phyloP scores from a whole-genome alignment of 2,329 filamentous ascomycete genomes.

The Trichoderma semiorbis region DNA sequence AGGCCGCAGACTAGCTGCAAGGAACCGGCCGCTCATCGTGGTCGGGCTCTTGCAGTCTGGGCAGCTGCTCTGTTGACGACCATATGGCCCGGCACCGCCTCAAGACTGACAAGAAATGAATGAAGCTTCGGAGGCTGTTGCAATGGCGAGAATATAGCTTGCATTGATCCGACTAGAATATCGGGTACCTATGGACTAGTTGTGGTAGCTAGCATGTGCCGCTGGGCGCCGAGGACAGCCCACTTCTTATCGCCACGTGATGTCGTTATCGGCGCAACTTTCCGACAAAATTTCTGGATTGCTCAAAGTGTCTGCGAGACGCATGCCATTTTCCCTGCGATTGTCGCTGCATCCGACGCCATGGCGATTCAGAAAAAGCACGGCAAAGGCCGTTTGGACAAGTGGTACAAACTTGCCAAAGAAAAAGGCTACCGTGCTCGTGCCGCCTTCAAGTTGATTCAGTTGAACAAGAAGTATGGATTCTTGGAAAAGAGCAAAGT shows the following conservation, averaged over 20 bases:
- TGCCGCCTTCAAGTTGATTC: constrained; percentile 96
- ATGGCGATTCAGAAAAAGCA: constrained; percentile 99
- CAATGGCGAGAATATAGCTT: not conserved
- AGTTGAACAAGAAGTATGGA: constrained; percentile 98
- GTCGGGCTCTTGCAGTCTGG: constrained; percentile 17
- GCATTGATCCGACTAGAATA: not conserved
- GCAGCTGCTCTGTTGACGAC: constrained; percentile 15
- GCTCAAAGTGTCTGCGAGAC: constrained; percentile 6
- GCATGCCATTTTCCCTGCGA: not conserved
- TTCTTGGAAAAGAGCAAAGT: constrained; percentile 97
- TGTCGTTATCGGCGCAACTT: constrained; percentile 26
- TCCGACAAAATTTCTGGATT: constrained; percentile 35
- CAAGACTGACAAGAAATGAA: not conserved
- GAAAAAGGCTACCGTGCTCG: constrained; percentile 95
- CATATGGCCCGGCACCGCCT: constrained; percentile 11
- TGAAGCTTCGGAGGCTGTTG: not conserved
- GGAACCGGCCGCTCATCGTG: constrained; percentile 38
- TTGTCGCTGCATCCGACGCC: constrained; percentile 15
- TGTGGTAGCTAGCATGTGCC: not conserved
- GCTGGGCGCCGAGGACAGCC: not conserved
- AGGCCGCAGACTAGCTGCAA: constrained; percentile 69
- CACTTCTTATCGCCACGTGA: constrained; percentile 36
- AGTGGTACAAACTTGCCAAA: constrained; percentile 98
- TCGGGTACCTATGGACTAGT: not conserved
- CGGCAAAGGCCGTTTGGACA: constrained; percentile 96